Conservation (phyloP, 1,284 basidiomycete genomes). For the Abortiporus biennis region DNA sequence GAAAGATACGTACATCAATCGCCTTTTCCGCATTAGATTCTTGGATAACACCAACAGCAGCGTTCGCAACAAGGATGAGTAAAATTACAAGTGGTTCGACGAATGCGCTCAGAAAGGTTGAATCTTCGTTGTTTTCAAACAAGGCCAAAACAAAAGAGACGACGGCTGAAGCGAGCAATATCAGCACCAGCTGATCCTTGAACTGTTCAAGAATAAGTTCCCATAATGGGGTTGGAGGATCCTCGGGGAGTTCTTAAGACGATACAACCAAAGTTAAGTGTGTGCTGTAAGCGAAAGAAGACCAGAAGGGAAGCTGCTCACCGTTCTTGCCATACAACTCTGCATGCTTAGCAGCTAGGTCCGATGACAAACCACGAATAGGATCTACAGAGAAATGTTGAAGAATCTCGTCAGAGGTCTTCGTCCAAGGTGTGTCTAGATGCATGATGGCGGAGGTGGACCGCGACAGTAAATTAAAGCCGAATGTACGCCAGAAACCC, state of each 20-base stretch:
- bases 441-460: constrained; percentile 31
- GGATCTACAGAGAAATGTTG: constrained; percentile 60
- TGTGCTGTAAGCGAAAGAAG: constrained; percentile 1
- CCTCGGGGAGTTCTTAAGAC: constrained; percentile 77
- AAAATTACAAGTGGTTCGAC: constrained; percentile 93
- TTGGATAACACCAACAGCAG: constrained; percentile 91
- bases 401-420: constrained; percentile 54
- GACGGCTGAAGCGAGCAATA: constrained; percentile 86
- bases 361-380: constrained; percentile 46
- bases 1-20: constrained; percentile 71
- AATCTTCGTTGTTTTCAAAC: constrained; percentile 63
- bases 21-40: constrained; percentile 93
- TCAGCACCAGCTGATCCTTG: constrained; percentile 94
- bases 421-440: constrained; percentile 63
- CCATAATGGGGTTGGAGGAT: constrained; percentile 87
- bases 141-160: constrained; percentile 88
- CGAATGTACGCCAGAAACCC: constrained; percentile 13
- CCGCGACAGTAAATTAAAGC: constrained; percentile 6
- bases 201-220: constrained; percentile 95
- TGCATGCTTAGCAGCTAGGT: constrained; percentile 66
- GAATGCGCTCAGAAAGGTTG: constrained; percentile 74
- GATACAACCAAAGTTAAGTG: constrained; percentile 2
- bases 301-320: constrained; percentile 28
- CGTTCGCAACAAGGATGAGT: constrained; percentile 90
- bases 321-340: constrained; percentile 84